These are phyloP conservation scores for Cystoisospora suis DNA, from an alignment of 169 alveolate genomes.

Conservation along the genomic window DNA sequence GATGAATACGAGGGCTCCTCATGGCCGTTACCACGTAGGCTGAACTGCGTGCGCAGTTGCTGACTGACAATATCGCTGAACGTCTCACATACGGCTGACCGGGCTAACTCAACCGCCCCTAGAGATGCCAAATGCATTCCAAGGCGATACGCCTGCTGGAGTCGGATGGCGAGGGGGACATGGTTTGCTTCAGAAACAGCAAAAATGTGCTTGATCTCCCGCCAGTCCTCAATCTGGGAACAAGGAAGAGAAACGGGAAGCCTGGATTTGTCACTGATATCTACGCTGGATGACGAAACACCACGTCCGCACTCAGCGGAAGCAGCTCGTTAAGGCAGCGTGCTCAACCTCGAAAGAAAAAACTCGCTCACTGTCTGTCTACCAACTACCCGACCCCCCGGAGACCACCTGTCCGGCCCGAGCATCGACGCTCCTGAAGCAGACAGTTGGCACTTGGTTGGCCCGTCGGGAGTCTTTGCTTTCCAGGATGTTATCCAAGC, in stretches of 20 bases:
- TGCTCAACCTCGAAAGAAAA: no score
- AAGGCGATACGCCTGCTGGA: background rate
- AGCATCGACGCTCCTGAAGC: no score
- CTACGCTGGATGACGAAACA: background rate
- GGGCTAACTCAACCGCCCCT: background rate
- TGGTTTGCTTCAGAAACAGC: background rate
- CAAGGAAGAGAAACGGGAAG: background rate
- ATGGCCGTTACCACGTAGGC: background rate
- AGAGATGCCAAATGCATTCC: background rate
- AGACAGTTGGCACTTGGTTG: background rate
- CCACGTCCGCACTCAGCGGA: background rate
- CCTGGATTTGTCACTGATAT: background rate
- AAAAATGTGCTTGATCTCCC: background rate
- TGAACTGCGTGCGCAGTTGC: background rate
- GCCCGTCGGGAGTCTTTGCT: background rate
- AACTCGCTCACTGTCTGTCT: no score
- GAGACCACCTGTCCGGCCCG: no score
- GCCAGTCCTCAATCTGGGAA: slow-evolving; percentile 1
- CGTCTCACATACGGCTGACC: background rate
- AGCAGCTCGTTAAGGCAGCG: no score
- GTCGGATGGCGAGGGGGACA: background rate
- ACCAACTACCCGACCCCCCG: no score
- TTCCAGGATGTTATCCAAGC: background rate
- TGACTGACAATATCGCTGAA: background rate
- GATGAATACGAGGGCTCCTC: background rate